Evolutionary conservation across 371 early-diverging fungal species (phyloP), one percentile per base, ranked within the genome.

Genomic region (Rhizopus delemar): DNA sequence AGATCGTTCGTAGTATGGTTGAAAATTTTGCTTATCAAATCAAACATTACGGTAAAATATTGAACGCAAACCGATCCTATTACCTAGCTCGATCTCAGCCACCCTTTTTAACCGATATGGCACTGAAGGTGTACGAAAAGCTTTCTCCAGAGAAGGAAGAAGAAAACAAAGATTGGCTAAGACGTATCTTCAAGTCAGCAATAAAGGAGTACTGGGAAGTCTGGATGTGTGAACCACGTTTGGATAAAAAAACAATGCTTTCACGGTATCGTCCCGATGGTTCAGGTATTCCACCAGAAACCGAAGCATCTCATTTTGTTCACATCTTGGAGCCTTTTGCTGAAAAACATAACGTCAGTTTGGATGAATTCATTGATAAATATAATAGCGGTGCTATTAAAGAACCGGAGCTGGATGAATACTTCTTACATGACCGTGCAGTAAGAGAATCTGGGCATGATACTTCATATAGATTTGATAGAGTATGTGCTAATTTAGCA

Each of bases 31-130:
- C 82, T 11, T 95, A 94, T 71, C 88, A 94, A 72, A 95, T 97
- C 66, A 88, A 88, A 55, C 93, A 95, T 71, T 97, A 97, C 62
- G 95, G 95, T 56, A 96, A 95, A 71, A 95, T 97, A 55, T 76
- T 96, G 49, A 97, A 97, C 68, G 97, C 96, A 63, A 96, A 96
- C 74, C 88, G 97, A n/a, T 89, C 90, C 41, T 97, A 97, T 80
- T 97, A 96, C 68, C 76, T 97, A 51, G 90, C 87, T 5, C 86
- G 97, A n/a, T 94, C 95, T 6, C 97, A 97, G 71, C 97, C 97
- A 15, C 97, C 97, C 4, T 95, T 97, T 70, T 74, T 97, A 54
- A 95, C 96, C 0, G 96, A 96, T 67, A 94, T 97, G 96, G 82
- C 87, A 8, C 77, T 91, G 46, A 78, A 85, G 57, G 88, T 93